Base-by-base conservation (phyloP, 1,284 basidiomycete species). In the Stygiomarasmius scandens region DNA sequence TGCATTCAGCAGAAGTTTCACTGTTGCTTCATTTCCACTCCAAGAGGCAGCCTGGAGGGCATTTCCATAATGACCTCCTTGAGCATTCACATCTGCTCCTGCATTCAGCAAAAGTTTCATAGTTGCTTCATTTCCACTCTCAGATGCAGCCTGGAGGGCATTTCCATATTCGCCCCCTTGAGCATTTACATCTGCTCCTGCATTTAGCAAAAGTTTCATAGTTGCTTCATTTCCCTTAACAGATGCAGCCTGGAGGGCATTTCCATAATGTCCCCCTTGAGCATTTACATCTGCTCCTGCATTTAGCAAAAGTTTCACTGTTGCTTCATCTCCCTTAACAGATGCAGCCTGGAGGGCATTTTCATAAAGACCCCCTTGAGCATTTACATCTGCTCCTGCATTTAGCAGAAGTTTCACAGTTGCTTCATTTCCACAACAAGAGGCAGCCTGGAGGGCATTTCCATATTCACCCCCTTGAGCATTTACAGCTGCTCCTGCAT, bases 161-260 rank as follows among this genome's bases (percentile, higher is more conserved):
- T 49, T 38, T 51, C 36, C 45, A 32, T 6, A 32, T 32, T 6
- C 6, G 12, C 29, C 29, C n/a, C 45, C 4, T 12, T 47, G 16
- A 5, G 59, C 51, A 61, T 61, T 58, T 20, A 47, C 36, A 52
- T 61, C 56, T 36, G 56, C 45, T 14, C 45, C 45, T 23, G 14
- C 3, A 19, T 20, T 3, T 4, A 47, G 20, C 10, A 47, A 25
- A 22, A 23, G 14, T 20, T 47, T 2, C 45, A 47, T 20, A 47
- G 4, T 47, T n/a, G 20, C 16, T 47, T 47, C n/a, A 5, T n/a
- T 20, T n/a, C 20, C 45, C 4, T 11, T 2, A 3, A 2, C 2
- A 19, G 20, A 20, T 19, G 45, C 45, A 20, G 16, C 45, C 10
- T 47, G 10, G 11, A 47, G 45, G 12, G 45, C 45, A 47, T 47